Conservation (phyloP, 1,284 basidiomycete genomes). For the Farysia itapuensis region DNA sequence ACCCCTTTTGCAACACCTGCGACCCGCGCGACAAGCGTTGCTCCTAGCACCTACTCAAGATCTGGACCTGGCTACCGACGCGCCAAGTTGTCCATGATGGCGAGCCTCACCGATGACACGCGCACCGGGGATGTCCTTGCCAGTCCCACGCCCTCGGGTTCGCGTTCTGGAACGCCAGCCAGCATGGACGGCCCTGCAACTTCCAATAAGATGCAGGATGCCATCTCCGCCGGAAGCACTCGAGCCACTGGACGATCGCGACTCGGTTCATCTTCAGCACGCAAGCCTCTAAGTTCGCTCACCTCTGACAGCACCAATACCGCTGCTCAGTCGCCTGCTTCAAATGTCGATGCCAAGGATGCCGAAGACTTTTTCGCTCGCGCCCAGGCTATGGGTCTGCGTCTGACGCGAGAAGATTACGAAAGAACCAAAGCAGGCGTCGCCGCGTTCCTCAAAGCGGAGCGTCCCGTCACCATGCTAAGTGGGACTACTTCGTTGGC, state of each 20-base stretch:
- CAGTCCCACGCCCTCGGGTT: slow-evolving; percentile 29
- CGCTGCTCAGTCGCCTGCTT: slow-evolving; percentile 1
- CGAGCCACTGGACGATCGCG: neutral
- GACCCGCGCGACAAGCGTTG: slow-evolving; percentile 29
- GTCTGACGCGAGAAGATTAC: slow-evolving; percentile 53
- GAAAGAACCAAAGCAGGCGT: slow-evolving; percentile 55
- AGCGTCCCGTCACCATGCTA: slow-evolving; percentile 22
- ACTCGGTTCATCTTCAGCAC: neutral
- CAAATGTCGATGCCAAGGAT: slow-evolving; percentile 12
- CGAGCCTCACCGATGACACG: slow-evolving; percentile 15
- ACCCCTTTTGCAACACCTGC: slow-evolving; percentile 36
- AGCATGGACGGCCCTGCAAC: slow-evolving; percentile 15
- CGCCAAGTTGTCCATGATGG: slow-evolving; percentile 26
- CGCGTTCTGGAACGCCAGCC: slow-evolving; percentile 25
- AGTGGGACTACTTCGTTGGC: slow-evolving; percentile 1
- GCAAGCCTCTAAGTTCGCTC: neutral
- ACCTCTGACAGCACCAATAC: neutral
- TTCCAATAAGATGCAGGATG: neutral
- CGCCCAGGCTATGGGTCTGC: slow-evolving; percentile 54
- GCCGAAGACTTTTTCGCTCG: slow-evolving; percentile 54
- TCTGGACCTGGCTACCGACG: slow-evolving; percentile 37
- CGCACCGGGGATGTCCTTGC: slow-evolving; percentile 17
- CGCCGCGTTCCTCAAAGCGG: slow-evolving; percentile 54
- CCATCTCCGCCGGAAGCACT: neutral
- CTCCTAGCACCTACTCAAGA: slow-evolving; percentile 38